A percentile compares a stretch with the other conserved stretches of the same genome.
Evolutionary conservation across 352 stramenopile genomes (phyloP).

Genomic region (Globisporangium cederbergense): DNA sequence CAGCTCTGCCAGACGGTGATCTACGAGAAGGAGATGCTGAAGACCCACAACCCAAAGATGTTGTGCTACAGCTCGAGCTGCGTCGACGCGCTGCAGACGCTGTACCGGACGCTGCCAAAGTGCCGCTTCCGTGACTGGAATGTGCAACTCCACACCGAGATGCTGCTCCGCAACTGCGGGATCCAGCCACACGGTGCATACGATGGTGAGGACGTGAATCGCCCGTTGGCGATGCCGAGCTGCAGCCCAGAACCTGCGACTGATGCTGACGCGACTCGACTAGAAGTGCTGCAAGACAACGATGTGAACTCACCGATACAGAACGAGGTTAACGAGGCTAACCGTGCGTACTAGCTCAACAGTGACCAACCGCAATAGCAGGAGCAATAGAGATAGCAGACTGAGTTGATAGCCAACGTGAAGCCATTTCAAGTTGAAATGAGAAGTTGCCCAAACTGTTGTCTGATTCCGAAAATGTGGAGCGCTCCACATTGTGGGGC

Average conservation of each 20-base stretch:
- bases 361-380: not conserved
- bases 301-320: not conserved
- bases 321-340: not conserved
- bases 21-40: slow-evolving; percentile 44
- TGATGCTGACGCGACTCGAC: not conserved
- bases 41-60: slow-evolving; percentile 22
- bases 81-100: slow-evolving; percentile 38
- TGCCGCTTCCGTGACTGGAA: slow-evolving; percentile 57
- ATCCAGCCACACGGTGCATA: slow-evolving; percentile 21
- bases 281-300: not conserved
- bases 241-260: not conserved
- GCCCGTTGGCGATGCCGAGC: not conserved
- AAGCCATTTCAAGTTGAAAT: slow-evolving; percentile 5
- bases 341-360: not conserved
- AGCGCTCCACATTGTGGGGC: slow-evolving; percentile 7
- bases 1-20: slow-evolving; percentile 41
- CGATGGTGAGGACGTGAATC: not conserved
- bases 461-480: slow-evolving; percentile 4
- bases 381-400: not conserved
- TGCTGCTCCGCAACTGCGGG: slow-evolving; percentile 47
- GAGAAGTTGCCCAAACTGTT: not conserved
- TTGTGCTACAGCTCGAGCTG: slow-evolving; percentile 44
- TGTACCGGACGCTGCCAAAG: slow-evolving; percentile 53
- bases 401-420: not conserved
- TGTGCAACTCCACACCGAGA: slow-evolving; percentile 36